A percentile compares a stretch with the other conserved stretches of the same genome.
These are phyloP conservation scores for Chenopodium berlandieri DNA, from an alignment of 148 eudicot genomes.

Conservation along the genomic window DNA sequence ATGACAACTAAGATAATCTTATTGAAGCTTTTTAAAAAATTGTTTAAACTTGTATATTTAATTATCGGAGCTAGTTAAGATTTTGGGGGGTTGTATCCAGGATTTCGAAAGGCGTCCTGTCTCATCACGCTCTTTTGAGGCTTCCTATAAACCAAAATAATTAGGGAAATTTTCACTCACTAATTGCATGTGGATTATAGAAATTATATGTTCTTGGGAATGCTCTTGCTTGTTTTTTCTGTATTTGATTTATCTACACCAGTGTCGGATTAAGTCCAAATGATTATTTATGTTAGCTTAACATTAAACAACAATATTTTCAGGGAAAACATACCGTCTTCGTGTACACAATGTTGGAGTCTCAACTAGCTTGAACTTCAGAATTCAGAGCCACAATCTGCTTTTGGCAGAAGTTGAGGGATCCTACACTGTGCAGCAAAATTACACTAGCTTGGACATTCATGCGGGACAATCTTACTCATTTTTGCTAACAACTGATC, in stretches of 20 bases:
- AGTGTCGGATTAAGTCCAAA: background rate
- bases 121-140: background rate
- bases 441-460: slow-evolving; percentile 90
- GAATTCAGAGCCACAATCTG: slow-evolving; percentile 89
- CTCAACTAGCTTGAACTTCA: slow-evolving; percentile 89
- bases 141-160: background rate
- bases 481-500: slow-evolving; percentile 89
- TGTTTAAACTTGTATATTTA: background rate
- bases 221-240: background rate
- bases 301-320: background rate
- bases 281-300: background rate
- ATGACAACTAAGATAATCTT: background rate
- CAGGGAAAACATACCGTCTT: slow-evolving; percentile 89
- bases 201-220: background rate
- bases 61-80: background rate
- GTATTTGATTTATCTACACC: background rate
- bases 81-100: background rate
- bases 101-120: background rate
- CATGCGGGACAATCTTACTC: slow-evolving; percentile 98
- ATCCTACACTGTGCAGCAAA: slow-evolving; percentile 92
- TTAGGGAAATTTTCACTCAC: background rate
- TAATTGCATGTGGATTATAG: background rate
- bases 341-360: slow-evolving; percentile 94
- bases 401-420: slow-evolving; percentile 94
- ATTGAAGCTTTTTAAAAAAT: background rate